Evolutionary conservation across 1,139 yeast genomes (phyloP), one percentile per base, ranked within the genome.

Genomic region (Barnettozyma hawaiiensis): DNA sequence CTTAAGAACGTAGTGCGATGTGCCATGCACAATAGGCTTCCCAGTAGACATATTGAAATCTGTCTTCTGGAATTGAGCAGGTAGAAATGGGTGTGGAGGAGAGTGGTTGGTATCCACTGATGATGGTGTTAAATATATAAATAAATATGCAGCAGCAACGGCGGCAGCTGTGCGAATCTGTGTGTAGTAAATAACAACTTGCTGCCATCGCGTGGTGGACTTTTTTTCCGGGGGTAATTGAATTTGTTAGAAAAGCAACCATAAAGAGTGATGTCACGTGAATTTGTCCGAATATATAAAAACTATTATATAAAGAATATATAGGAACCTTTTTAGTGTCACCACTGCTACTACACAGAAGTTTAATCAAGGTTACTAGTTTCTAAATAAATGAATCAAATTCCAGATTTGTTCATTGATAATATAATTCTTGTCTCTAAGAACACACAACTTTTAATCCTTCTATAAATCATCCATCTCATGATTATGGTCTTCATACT

Each of bases 1-100:
- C 50, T 60, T 61, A 35, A 75, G 62, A 29, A 69, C 62, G 43
- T 73, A 64, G 46, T 67, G 66, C 23, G 80, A 66, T 21, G 75
- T 66, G 14, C 81, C 81, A 55, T 75, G 76, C 45, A 78, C 71
- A 44, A 76, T 40, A 3, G 59, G 57, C 19, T 40, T 40, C 18
- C 31, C 19, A 4, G 36, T 22, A 10, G 51, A 35, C 49, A 46
- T 48, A 15, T 15, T 22, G 23, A 12, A 18, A 23, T 20, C 10
- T 14, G 20, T 18, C 29, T n/a, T 26, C 6, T n/a, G 16, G 9
- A n/a, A 24, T 24, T 24, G 27, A 26, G 29, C 14, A 23, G 10
- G 7, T 23, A 4, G 26, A 23, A 11, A n/a, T 11, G 16, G 16
- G 15, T n/a, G n/a, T n/a, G n/a, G n/a, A n/a, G n/a, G n/a, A n/a